Conservation (phyloP, 257 asterid species). For the Solanum pennellii region DNA sequence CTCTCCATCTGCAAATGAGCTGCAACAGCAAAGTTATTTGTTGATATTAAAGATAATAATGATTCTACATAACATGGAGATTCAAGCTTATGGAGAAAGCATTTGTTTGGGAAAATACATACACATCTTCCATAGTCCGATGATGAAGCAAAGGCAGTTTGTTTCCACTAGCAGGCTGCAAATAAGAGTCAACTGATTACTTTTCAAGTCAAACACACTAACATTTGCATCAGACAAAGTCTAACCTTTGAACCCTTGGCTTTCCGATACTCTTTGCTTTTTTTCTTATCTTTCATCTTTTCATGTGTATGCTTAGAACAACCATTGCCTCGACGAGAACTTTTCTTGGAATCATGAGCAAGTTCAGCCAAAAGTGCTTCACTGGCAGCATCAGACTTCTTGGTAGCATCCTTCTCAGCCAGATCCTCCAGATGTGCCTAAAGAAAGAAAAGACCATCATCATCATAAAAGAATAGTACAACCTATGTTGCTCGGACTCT, state of each 20-base stretch:
- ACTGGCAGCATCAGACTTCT: conserved; percentile 94
- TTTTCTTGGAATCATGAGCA: conserved; percentile 67
- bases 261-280: conserved; percentile 56
- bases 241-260: conserved; percentile 74
- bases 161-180: conserved; percentile 47
- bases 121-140: conserved; percentile 58
- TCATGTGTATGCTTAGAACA: conserved; percentile 47
- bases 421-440: conserved; percentile 77
- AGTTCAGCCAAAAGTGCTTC: conserved; percentile 97
- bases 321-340: conserved; percentile 40
- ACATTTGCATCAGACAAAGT: background rate
- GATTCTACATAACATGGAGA: background rate
- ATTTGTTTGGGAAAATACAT: conserved; percentile 6
- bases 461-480: conserved; percentile 6
- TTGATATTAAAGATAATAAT: background rate
- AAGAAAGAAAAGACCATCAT: conserved; percentile 10
- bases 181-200: conserved; percentile 6
- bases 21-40: conserved; percentile 25
- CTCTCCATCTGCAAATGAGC: conserved; percentile 50
- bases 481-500: too few species aligned
- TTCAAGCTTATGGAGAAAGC: background rate
- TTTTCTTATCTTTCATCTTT: conserved; percentile 75
- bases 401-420: conserved; percentile 93
- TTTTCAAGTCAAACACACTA: background rate
- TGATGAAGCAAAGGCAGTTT: conserved; percentile 27